Base-by-base conservation (phyloP, 179 eudicot species). In the Beta lomatogona region DNA sequence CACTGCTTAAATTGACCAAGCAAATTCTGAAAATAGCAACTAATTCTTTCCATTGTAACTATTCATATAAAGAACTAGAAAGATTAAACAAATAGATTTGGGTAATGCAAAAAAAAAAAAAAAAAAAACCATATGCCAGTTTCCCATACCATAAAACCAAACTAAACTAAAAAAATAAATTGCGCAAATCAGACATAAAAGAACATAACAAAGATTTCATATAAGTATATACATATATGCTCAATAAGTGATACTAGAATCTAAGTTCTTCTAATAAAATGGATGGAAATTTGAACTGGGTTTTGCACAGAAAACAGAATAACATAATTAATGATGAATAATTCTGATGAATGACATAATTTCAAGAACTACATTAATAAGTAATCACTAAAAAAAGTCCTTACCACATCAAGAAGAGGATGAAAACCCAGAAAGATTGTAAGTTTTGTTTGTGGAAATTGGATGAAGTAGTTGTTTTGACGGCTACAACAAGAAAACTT, bases 401-500 rank as follows among this genome's bases (percentile, higher is more conserved):
- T 21, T 44, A 57, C 76, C 81, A 22, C 46, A 58, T 18, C 41
- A 78, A 58, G 44, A 21, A 28, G 50, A 2, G 41, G 18, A 57
- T 2, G 2, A 18, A 19, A 76, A 77, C 48, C 60, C 71, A 77
- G 80, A 77, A 77, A 77, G 65, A 65, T 77, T 63, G 77, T 16
- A 75, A 5, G 3, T 5, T 6, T 5, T 1, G 5, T 16, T 3
- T 8, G 12, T 2, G 19, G 44, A 13, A 50, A 4, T 73, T 25
- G 41, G 41, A 36, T 36, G 45, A 2, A 22, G 7, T 73, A 53
- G 63, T 22, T 28, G 44, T 14, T 69, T 28, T 54, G 77, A 73
- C 21, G 48, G 16, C 63, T 15, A 25, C 0, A 53, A 9, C 19
- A 15, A 18, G 65, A 57, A 75, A 66, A 75, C 65, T 75, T 73